Percentiles rank a stretch among this genome's conserved stretches.
Evolutionary conservation across 2,329 filamentous ascomycete species (phyloP).

Genomic region (Ambrosiella xylebori): DNA sequence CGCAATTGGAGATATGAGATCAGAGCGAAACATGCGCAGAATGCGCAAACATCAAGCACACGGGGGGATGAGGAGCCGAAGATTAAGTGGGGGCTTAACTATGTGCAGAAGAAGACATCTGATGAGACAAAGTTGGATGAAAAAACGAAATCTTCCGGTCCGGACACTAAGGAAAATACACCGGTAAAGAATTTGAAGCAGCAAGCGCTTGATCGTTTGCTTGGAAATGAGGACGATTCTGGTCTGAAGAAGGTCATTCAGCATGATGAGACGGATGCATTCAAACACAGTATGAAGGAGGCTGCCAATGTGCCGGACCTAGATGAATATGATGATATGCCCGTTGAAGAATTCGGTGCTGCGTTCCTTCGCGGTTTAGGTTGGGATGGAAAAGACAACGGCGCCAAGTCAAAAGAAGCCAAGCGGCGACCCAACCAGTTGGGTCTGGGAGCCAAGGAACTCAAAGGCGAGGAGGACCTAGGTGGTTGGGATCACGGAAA

Average conservation of each 20-base stretch:
- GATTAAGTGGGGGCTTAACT: constrained; percentile 35
- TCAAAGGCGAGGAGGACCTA: constrained; percentile 53
- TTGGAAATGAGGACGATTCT: constrained; percentile 31
- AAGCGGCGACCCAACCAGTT: constrained; percentile 63
- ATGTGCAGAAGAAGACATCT: constrained; percentile 4
- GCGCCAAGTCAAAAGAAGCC: constrained; percentile 39
- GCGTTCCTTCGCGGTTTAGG: constrained; percentile 86
- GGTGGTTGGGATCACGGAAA: constrained; percentile 64
- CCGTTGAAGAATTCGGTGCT: constrained; percentile 87
- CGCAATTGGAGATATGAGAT: constrained; percentile 13
- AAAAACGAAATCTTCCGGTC: not conserved
- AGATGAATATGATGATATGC: constrained; percentile 73
- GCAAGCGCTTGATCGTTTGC: constrained; percentile 48
- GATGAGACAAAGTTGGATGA: not conserved
- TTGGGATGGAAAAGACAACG: constrained; percentile 57
- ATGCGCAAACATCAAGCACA: constrained; percentile 15
- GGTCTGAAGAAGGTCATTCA: constrained; percentile 34
- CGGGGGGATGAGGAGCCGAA: constrained; percentile 29
- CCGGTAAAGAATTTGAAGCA: constrained; percentile 23
- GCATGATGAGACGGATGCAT: constrained; percentile 48
- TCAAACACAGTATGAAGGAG: constrained; percentile 48
- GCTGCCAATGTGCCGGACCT: constrained; percentile 62
- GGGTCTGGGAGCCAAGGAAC: constrained; percentile 75
- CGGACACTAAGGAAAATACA: not conserved
- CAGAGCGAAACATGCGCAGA: constrained; percentile 2